Evolutionary conservation across 148 eudicot species (phyloP), one percentile per base, ranked within the genome.

Genomic region (Rhododendron henanense): DNA sequence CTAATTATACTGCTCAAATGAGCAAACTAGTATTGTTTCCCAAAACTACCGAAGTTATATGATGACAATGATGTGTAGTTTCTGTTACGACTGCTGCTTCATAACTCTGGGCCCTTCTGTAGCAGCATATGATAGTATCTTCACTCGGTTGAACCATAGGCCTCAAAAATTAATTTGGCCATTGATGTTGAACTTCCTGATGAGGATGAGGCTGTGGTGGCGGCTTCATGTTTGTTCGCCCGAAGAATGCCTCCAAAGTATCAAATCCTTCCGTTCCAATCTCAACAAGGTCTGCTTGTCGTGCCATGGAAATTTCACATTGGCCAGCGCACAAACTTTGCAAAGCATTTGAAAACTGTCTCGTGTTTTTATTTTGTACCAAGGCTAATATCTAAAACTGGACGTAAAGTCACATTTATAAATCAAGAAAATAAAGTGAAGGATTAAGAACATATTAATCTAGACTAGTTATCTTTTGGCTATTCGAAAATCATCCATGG

Each of bases 261-360:
- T 18, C 51, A 41, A 77, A 41, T 0, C 80, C 80, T 77, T 41
- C 51, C 50, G 0, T 33, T 9, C 80, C 80, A 77, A 77, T 44
- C 80, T 77, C 21, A 9, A 37, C 28, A 6, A 76, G 79, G 41
- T 76, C 79, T 1, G 79, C 28, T 37, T 41, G 10, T 21, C 63
- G 37, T 67, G 87, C 47, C 84, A 82, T 88, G 10, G 19, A 18
- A 25, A 53, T 78, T 35, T 51, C 39, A 41, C 25, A 59, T 39
- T 0, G 39, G 39, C 39, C 25, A 65, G 73, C 2, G 69, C 67
- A 9, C 31, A 44, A 28, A 14, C 53, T 81, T 81, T 44, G 25
- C 2, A 41, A 78, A 79, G 6, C 61, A 51, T n/a, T 61, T 39
- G 6, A 65, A 65, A 81, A 51, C 55, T 73, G 57, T 23, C 45